Evolutionary conservation across 176 grass and related monocot genomes (phyloP).

Genomic region (Alloteropsis semialata): DNA sequence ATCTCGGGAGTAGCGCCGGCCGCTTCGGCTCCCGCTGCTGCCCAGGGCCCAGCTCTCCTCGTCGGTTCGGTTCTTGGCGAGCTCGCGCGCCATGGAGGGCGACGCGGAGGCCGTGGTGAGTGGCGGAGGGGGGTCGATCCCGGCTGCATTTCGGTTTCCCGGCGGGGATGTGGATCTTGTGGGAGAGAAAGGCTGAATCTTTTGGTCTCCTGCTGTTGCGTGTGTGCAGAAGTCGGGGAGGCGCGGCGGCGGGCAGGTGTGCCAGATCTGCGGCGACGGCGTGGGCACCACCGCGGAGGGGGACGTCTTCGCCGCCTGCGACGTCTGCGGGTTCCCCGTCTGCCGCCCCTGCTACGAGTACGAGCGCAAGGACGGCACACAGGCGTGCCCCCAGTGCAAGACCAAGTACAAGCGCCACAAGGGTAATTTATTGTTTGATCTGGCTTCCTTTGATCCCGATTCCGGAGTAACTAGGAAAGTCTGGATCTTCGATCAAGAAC

Average conservation of each 20-base stretch:
- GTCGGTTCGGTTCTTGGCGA: neutral
- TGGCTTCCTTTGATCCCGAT: neutral
- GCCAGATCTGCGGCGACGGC: conserved; percentile 98
- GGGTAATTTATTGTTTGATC: conserved; percentile 45
- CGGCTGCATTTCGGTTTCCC: conserved; percentile 7
- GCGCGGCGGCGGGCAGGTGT: conserved; percentile 68
- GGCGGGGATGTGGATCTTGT: conserved; percentile 10
- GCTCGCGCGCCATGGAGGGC: conserved; percentile 47
- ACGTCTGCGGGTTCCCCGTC: conserved; percentile 84
- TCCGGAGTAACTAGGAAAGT: neutral
- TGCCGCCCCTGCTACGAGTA: conserved; percentile 98
- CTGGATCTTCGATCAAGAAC: conserved; percentile 20
- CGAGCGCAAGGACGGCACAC: conserved; percentile 91
- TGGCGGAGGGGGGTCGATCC: neutral
- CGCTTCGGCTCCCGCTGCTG: neutral
- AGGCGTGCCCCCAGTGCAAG: conserved; percentile 98
- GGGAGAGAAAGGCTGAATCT: neutral
- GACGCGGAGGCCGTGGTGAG: conserved; percentile 58
- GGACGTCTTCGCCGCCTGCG: conserved; percentile 92
- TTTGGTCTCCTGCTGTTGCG: neutral
- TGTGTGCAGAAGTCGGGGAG: conserved; percentile 66
- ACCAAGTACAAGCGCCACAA: conserved; percentile 99
- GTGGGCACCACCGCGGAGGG: conserved; percentile 82
- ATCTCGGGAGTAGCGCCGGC: conserved; percentile 33
- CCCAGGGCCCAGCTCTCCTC: neutral